Conservation (phyloP, 176 grass and related monocot species). For the Oryza glaberrima region DNA sequence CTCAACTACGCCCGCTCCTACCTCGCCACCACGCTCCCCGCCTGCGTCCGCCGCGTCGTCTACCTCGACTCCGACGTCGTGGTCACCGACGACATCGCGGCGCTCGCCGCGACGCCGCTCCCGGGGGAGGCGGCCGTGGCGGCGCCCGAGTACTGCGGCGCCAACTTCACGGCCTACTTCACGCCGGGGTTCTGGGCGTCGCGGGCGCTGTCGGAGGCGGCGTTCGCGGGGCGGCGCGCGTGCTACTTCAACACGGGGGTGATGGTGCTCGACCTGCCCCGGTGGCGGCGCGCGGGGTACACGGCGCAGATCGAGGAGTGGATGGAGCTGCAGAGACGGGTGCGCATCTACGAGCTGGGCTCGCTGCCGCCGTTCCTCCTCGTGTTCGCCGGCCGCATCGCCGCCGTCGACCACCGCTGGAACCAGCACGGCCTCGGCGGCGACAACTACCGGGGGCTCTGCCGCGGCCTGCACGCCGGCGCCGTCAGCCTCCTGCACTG, state of each 20-base stretch:
- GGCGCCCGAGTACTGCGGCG: constrained; percentile 87
- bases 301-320: constrained; percentile 75
- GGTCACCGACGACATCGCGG: constrained; percentile 79
- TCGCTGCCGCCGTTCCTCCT: constrained; percentile 89
- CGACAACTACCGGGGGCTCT: constrained; percentile 75
- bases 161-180: constrained; percentile 88
- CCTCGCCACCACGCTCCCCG: constrained; percentile 52
- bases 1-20: constrained; percentile 91
- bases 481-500: constrained; percentile 87
- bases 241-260: constrained; percentile 97
- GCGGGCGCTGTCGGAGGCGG: constrained; percentile 23
- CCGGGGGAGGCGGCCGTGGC: constrained; percentile 41
- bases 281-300: constrained; percentile 61
- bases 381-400: constrained; percentile 77
- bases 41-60: constrained; percentile 80
- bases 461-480: constrained; percentile 80
- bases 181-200: constrained; percentile 77
- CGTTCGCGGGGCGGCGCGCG: constrained; percentile 51
- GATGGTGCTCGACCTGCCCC: constrained; percentile 75
- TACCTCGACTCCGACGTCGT: constrained; percentile 94
- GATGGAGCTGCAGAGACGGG: constrained; percentile 86
- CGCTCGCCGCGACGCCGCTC: constrained; percentile 61
- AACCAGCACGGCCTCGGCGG: constrained; percentile 96
- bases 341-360: constrained; percentile 87
- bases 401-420: constrained; percentile 74